These are phyloP conservation scores for Daldinia vernicosa DNA, from an alignment of 495 filamentous ascomycete species.

Conservation along the genomic window DNA sequence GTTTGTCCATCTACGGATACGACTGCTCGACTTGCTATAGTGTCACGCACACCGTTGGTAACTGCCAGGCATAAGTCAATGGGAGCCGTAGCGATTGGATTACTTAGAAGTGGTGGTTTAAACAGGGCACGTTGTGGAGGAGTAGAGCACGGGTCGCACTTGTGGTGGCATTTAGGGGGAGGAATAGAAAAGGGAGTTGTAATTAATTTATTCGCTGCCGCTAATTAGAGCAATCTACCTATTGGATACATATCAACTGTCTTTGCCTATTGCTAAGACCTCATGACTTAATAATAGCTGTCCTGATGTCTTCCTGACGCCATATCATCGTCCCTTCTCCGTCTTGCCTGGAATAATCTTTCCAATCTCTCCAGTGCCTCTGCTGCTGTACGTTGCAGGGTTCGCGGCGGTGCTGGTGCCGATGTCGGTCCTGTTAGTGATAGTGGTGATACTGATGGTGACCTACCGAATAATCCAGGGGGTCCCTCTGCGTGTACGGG, in stretches of 20 bases:
- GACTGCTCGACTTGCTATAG: conserved; percentile 32
- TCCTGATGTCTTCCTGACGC: background rate
- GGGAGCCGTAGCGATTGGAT: background rate
- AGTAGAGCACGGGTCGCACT: background rate
- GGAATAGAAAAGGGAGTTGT: background rate
- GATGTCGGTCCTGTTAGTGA: too few relatives aligned
- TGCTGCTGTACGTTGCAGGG: too few relatives aligned
- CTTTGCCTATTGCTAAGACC: background rate
- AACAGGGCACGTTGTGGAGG: background rate
- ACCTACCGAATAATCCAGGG: too few relatives aligned
- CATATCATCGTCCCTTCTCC: too few relatives aligned
- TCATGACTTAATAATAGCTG: background rate
- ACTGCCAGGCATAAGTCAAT: conserved; percentile 26
- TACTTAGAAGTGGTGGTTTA: background rate
- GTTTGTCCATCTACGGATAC: conserved; percentile 23
- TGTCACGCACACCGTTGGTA: conserved; percentile 27
- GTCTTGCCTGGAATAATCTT: too few relatives aligned
- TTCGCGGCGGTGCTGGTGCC: too few relatives aligned
- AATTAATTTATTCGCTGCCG: background rate
- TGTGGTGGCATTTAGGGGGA: background rate
- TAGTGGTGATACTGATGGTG: too few relatives aligned
- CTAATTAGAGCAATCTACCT: background rate
- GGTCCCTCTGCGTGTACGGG: too few relatives aligned
- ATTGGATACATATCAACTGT: background rate
- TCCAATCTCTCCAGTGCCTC: too few relatives aligned